These are phyloP conservation scores for Daldinia grandis DNA, from an alignment of 495 filamentous ascomycete species.

Conservation along the genomic window DNA sequence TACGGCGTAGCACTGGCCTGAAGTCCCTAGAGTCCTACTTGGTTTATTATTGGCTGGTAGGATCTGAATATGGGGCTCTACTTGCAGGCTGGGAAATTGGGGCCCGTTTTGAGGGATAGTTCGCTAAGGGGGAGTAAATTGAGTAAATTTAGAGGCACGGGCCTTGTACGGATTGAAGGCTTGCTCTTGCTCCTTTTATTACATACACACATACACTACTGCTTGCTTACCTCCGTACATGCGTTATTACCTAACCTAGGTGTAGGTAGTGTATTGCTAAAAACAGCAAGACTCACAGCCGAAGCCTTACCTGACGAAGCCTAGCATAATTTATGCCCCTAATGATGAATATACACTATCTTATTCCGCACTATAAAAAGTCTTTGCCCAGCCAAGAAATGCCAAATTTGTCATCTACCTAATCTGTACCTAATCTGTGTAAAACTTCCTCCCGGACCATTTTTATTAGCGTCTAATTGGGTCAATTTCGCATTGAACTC, in stretches of 20 bases:
- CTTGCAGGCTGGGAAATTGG: conserved; percentile 50
- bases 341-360: not conserved
- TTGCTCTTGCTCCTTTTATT: not conserved
- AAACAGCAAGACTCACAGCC: not conserved
- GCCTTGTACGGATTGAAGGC: not conserved
- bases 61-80: conserved; percentile 29
- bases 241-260: conserved; percentile 12
- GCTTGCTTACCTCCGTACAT: conserved; percentile 9
- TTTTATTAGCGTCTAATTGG: not conserved
- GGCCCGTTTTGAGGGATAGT: conserved; percentile 38
- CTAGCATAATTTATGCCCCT: not conserved
- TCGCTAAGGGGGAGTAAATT: conserved; percentile 22
- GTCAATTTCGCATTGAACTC: not conserved
- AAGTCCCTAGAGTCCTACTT: conserved; percentile 10
- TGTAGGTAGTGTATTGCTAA: not conserved
- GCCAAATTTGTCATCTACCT: too few species aligned
- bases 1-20: conserved; percentile 27
- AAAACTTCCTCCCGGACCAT: not conserved
- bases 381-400: not conserved
- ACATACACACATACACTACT: too few species aligned
- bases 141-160: conserved; percentile 27
- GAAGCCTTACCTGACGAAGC: not conserved
- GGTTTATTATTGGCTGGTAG: conserved; percentile 26
- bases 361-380: not conserved
- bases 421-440: too few species aligned